Evolutionary conservation across 179 eudicot genomes (phyloP).

Genomic region (Sideroxylon spinosum): DNA sequence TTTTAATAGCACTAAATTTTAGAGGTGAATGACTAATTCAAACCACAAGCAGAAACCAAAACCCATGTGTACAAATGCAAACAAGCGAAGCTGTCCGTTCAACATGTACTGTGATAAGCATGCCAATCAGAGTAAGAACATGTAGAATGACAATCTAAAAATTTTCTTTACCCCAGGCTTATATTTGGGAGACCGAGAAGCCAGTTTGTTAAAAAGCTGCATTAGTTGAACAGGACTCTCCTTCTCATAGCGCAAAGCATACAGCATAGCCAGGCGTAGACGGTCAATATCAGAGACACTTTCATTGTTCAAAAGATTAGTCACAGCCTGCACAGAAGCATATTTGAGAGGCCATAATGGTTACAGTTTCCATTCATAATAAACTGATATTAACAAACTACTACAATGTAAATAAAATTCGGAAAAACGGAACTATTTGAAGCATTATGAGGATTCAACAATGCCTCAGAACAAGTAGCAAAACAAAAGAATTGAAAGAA

Average conservation of each 20-base stretch:
- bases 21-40: not conserved
- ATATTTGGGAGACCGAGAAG: constrained; percentile 79
- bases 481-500: not conserved
- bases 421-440: not conserved
- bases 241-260: constrained; percentile 92
- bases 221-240: constrained; percentile 87
- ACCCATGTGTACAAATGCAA: not conserved
- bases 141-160: constrained; percentile 1
- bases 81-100: not conserved
- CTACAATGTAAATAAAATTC: not conserved
- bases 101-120: constrained; percentile 6
- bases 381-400: not conserved
- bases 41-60: not conserved
- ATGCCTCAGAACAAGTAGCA: not conserved
- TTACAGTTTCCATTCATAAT: not conserved
- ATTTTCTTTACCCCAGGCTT: constrained; percentile 77
- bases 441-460: not conserved
- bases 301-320: constrained; percentile 67
- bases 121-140: not conserved
- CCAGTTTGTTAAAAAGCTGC: constrained; percentile 87
- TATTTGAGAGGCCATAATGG: not conserved
- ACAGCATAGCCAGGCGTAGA: constrained; percentile 78
- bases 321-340: constrained; percentile 66
- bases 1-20: not conserved
- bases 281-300: constrained; percentile 81